A percentile compares a stretch with the other conserved stretches of the same genome.
These are phyloP conservation scores for Tylopilus vinaceipallidus DNA, from an alignment of 768 basidiomycete species.

Conservation along the genomic window DNA sequence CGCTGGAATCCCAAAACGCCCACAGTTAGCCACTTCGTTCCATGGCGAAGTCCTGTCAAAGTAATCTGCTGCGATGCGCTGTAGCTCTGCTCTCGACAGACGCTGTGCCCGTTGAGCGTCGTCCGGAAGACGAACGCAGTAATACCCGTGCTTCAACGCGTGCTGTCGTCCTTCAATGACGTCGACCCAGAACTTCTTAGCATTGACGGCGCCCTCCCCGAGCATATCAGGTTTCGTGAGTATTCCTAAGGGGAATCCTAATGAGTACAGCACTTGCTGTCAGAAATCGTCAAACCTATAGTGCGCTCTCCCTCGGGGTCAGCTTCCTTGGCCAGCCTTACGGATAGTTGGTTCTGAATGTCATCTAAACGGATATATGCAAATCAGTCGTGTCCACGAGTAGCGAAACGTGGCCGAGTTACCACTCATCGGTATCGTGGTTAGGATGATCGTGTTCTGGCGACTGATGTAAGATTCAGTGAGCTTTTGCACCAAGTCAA, in stretches of 20 bases:
- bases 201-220: conserved; percentile 38
- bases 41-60: conserved; percentile 53
- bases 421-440: conserved; percentile 68
- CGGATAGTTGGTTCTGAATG: conserved; percentile 61
- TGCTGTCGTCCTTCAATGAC: conserved; percentile 49
- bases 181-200: conserved; percentile 46
- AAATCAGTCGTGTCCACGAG: neutral
- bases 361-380: conserved; percentile 46
- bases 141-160: conserved; percentile 55
- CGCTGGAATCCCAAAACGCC: conserved; percentile 52
- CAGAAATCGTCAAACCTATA: conserved; percentile 44
- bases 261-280: neutral
- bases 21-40: conserved; percentile 42
- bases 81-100: conserved; percentile 37
- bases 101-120: conserved; percentile 48
- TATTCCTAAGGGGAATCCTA: conserved; percentile 42
- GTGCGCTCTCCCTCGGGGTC: conserved; percentile 59
- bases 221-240: conserved; percentile 70
- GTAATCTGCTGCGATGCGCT: conserved; percentile 39
- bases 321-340: conserved; percentile 48
- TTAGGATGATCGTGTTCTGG: conserved; percentile 59
- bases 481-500: conserved; percentile 47
- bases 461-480: conserved; percentile 45
- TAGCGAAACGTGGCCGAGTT: neutral
- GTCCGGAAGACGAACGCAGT: conserved; percentile 62